Percentiles rank a stretch among this genome's conserved stretches.
These are phyloP conservation scores for Cynara cardunculus DNA, from an alignment of 129 eudicot species.

Conservation along the genomic window DNA sequence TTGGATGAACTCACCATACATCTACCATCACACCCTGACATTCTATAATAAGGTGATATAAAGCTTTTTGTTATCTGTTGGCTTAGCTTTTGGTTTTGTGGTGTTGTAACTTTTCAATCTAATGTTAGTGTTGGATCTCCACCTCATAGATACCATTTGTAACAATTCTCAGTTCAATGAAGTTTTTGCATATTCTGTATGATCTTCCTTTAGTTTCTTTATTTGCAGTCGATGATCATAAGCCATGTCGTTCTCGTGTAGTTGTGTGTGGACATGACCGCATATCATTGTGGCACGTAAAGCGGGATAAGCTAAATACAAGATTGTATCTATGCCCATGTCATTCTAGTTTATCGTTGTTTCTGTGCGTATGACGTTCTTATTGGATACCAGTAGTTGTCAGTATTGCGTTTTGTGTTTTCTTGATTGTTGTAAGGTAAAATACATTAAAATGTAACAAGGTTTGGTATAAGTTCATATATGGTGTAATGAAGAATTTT, in stretches of 20 bases:
- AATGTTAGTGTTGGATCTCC: background rate
- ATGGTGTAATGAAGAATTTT: background rate
- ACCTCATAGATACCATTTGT: background rate
- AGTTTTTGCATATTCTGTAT: background rate
- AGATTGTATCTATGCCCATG: too few relatives aligned
- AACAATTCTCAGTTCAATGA: conserved; percentile 8
- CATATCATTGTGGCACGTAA: background rate
- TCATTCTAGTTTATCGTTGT: too few relatives aligned
- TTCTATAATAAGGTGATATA: background rate
- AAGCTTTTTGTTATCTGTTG: conserved; percentile 7
- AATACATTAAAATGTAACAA: background rate
- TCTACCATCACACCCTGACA: conserved; percentile 23
- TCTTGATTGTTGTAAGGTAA: background rate
- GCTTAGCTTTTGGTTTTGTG: conserved; percentile 12
- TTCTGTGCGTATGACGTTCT: too few relatives aligned
- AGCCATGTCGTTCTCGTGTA: too few relatives aligned
- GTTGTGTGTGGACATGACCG: too few relatives aligned
- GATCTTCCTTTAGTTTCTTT: background rate
- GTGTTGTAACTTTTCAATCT: background rate
- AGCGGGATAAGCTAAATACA: too few relatives aligned
- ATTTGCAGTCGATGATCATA: too few relatives aligned
- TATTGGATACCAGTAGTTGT: background rate
- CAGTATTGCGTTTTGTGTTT: background rate
- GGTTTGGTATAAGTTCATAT: background rate
- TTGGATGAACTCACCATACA: conserved; percentile 59